Evolutionary conservation across 495 filamentous ascomycete genomes (phyloP), one percentile per base, ranked within the genome.

Genomic region (Sphaerosporella brunnea): DNA sequence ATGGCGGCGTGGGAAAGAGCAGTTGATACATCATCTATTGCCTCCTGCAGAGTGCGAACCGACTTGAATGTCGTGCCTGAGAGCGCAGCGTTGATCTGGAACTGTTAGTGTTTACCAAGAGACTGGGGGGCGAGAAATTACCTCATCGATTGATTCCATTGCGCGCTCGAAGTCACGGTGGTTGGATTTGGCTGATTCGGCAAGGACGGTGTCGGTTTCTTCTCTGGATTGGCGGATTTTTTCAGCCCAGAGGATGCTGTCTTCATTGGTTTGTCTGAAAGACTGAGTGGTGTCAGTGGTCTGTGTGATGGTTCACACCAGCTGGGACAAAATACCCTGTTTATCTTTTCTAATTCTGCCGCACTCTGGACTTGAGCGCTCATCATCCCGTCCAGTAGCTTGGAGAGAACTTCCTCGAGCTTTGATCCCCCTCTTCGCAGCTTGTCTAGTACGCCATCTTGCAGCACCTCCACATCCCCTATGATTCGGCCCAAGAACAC

Each of bases 81-180:
- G 3, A 43, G 40, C 5, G 18, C 10, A n/a, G 40, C n/a, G 13
- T 43, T 43, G 3, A 43, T 43, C 40, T 43, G 40, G 11, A 43
- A n/a, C 20, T 24, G 5, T 43, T 26, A 43, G 40, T 18, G 13
- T 24, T 18, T n/a, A n/a, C n/a, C n/a, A n/a, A n/a, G n/a, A n/a
- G n/a, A n/a, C n/a, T n/a, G n/a, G n/a, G n/a, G n/a, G n/a, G n/a
- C n/a, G n/a, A n/a, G n/a, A n/a, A n/a, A n/a, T n/a, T n/a, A n/a
- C 19, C 20, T 43, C 13, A 5, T 43, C 20, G 24, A 43, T 24
- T 11, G 18, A 7, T 21, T 43, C 4, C 8, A 43, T 20, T 4
- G 16, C 19, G 13, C 11, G 4, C 5, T 7, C 4, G 10, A 43
- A 43, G 10, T 11, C 18, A 7, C 10, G 39, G 23, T 23, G 23